Evolutionary conservation across 768 basidiomycete species (phyloP), one percentile per base, ranked within the genome.

Genomic region (Lyophyllum decastes): DNA sequence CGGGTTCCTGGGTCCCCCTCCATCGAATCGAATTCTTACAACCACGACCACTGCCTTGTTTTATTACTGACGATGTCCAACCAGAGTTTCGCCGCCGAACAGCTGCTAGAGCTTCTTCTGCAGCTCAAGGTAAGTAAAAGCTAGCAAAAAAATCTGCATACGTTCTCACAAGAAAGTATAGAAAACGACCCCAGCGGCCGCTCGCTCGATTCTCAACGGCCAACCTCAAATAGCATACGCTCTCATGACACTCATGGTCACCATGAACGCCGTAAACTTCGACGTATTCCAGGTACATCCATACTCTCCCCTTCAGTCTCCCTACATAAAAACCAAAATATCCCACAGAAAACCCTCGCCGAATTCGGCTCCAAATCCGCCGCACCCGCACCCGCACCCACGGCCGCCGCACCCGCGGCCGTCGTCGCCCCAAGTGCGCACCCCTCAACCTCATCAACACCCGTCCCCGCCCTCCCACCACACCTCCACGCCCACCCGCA

Each of bases 181-280:
- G 89, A 88, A 88, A 84, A 88, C 90, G 1, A 87, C 88, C 0
- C 86, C 89, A 27, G 81, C 81, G 24, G 85, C 88, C 26, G 89
- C 89, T 2, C 78, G 82, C 19, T 76, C 78, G 30, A 89, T 92
- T 64, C 76, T 92, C 43, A 87, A 88, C 61, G 77, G 79, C 16
- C 88, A 89, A 59, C 90, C 90, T 0, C 85, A 86, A 52, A 90
- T 92, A 55, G 85, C 89, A 0, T 91, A 90, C 69, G 88, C 87
- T 1, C 75, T 92, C 0, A 88, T 92, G 57, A 80, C 81, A 0
- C 81, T 91, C 35, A 90, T 92, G 89, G 89, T 90, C 21, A 84
- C 83, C 55, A 84, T 92, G 73, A 85, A 87, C 55, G 88, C 87
- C 0, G 78, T 92, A 35, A 84, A 90, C 49, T 77, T 89, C 48